Evolutionary conservation across 2,329 filamentous ascomycete species (phyloP), one percentile per base, ranked within the genome.

Genomic region (Fusarium nygamai): DNA sequence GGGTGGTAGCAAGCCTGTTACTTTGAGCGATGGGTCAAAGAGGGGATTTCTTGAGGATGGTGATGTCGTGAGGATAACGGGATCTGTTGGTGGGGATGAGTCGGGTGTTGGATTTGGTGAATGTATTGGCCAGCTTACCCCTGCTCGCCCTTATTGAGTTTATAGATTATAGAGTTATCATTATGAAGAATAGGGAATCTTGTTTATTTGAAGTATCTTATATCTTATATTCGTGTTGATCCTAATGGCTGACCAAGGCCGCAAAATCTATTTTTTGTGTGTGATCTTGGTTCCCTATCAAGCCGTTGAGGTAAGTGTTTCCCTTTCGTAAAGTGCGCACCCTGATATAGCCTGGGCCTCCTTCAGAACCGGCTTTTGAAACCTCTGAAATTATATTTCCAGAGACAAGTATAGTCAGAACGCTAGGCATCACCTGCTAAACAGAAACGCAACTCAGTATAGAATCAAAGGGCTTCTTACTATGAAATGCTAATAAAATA

Each of bases 21-120:
- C 56, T 51, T 50, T 82, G 24, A 57, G 31, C 1, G 79, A 81
- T 20, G 83, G 83, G 9, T 75, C 76, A 27, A 76, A 80, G 61
- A 80, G 81, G 22, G 75, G 74, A 0, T 85, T 79, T 62, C 73
- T 86, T 7, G 75, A 83, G 46, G 84, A 86, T 65, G 84, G 83
- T 2, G 85, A 85, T 64, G 78, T 77, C n/a, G 76, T 84, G 43
- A 73, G 80, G 24, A 78, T 84, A 44, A 83, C 78, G 58, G 83
- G 47, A 79, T 85, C 68, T 76, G 83, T 33, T 76, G 86, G 76
- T 82, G 84, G 47, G 76, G 80, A 13, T 80, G 84, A 64, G 82
- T 85, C 39, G 75, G 81, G 82, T 20, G 88, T 84, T 62, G 83
- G 83, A 0, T 84, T 84, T 63, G 83, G 82, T 0, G 82, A 84